phyloP scores from a whole-genome alignment of 345 rosid species.

The Psidium friedrichsthalianum region DNA sequence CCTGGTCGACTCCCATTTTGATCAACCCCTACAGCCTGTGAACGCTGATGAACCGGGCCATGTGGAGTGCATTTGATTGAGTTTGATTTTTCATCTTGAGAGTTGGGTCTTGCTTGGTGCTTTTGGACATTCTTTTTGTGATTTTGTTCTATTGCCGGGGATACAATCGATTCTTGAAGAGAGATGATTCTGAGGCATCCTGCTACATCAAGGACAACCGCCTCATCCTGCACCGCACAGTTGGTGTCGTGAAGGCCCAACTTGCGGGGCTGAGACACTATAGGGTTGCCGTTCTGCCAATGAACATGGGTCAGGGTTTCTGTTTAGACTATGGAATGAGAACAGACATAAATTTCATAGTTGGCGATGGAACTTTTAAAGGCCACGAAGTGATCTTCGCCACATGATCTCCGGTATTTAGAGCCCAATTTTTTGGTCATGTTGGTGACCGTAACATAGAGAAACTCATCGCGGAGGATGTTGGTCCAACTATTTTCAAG shows the following conservation, averaged over 20 bases:
- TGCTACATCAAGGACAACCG: constrained; percentile 75
- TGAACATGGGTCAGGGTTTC: constrained; percentile 71
- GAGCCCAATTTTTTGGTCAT: constrained; percentile 91
- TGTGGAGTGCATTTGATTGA: constrained; percentile 45
- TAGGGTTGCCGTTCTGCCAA: constrained; percentile 45
- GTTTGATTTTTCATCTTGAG: neutral
- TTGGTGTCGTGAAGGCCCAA: constrained; percentile 79
- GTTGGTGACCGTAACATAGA: constrained; percentile 54
- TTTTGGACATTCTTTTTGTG: neutral
- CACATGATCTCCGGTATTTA: constrained; percentile 88
- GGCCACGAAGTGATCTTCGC: constrained; percentile 88
- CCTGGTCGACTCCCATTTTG: constrained; percentile 88
- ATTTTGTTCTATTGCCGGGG: constrained; percentile 48
- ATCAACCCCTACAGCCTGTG: constrained; percentile 87
- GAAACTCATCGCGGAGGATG: constrained; percentile 46
- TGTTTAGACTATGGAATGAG: constrained; percentile 68
- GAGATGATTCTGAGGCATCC: constrained; percentile 63
- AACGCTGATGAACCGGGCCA: constrained; percentile 60
- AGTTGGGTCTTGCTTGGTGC: neutral
- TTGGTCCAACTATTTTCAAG: constrained; percentile 84
- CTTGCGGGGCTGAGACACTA: constrained; percentile 58
- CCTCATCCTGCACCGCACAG: constrained; percentile 74
- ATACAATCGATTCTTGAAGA: constrained; percentile 72
- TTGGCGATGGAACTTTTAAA: constrained; percentile 65
- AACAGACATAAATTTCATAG: constrained; percentile 63